Evolutionary conservation across 1,139 yeast species (phyloP), one percentile per base, ranked within the genome.

Genomic region (Arxiozyma heterogenica): DNA sequence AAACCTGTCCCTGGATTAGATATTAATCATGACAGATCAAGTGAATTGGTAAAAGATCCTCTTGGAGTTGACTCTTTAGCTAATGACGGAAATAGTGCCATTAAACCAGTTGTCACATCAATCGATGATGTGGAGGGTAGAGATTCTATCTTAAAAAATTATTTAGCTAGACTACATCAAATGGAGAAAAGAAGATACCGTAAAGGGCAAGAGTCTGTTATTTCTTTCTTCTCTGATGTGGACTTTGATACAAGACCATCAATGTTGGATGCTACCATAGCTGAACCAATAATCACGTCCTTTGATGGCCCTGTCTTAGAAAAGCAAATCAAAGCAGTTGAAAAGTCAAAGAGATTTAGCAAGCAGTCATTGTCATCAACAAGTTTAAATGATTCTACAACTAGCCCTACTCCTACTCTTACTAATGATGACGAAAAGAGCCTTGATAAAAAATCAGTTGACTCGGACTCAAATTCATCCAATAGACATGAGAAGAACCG

Each of bases 201-300:
- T 46, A 47, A 39, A 11, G 52, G 43, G 15, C 39, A 50, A 44
- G 53, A 59, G 25, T 49, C 47, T 43, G 41, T 51, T 25, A 51
- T 57, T 22, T 58, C 61, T 15, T 58, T 56, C 44, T 58, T 58
- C 22, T 54, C 54, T 11, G 61, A 58, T 50, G 61, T 58, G 9
- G 60, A 58, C 51, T 58, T 58, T 45, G 61, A 58, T 50, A 49
- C 44, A 44, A 47, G 60, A 47, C 53, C 53, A 8, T 47, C 51
- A 51, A 45, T 44, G 45, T 52, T 30, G 49, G 58, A 55, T 45
- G 54, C 50, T 20, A 51, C 55, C 20, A 44, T 55, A 21, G 53
- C 52, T 8, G 49, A 50, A 48, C 58, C 58, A 9, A 50, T 51
- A 20, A 47, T 50, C 20, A 46, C 58, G 23, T 42, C 54, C 15